Evolutionary conservation across 169 alveolate genomes (phyloP).

Genomic region (Cryptosporidium sp.): DNA sequence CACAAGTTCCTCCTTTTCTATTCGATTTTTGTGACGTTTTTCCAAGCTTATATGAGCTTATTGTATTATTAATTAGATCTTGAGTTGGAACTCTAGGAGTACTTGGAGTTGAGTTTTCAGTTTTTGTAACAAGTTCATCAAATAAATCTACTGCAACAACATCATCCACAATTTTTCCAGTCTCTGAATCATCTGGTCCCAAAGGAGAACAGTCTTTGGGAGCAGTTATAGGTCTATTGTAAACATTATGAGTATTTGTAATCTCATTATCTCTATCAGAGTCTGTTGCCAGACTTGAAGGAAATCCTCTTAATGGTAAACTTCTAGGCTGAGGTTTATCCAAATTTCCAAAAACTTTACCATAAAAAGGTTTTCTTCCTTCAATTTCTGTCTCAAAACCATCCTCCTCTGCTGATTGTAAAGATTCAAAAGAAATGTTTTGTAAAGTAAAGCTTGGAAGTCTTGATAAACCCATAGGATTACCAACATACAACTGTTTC

Average conservation of each 20-base stretch:
- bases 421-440: constrained; percentile 41
- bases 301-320: constrained; percentile 54
- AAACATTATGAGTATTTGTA: constrained; percentile 19
- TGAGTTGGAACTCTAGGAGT: constrained; percentile 4
- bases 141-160: constrained; percentile 63
- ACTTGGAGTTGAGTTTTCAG: constrained; percentile 32
- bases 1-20: not conserved
- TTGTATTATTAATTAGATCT: not conserved
- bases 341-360: not conserved
- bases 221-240: constrained; percentile 26
- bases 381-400: not conserved
- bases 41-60: not conserved
- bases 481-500: constrained; percentile 38
- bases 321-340: constrained; percentile 12
- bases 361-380: not conserved
- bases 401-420: constrained; percentile 29
- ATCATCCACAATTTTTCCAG: constrained; percentile 45
- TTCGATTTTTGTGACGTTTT: not conserved
- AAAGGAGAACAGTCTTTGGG: constrained; percentile 8
- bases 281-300: constrained; percentile 21
- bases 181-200: constrained; percentile 25
- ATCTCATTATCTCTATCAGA: constrained; percentile 32
- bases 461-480: constrained; percentile 14
- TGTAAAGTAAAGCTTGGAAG: constrained; percentile 42
- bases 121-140: constrained; percentile 57